These are phyloP conservation scores for Raffaelea arxii DNA, from an alignment of 2,329 filamentous ascomycete genomes.

Conservation along the genomic window DNA sequence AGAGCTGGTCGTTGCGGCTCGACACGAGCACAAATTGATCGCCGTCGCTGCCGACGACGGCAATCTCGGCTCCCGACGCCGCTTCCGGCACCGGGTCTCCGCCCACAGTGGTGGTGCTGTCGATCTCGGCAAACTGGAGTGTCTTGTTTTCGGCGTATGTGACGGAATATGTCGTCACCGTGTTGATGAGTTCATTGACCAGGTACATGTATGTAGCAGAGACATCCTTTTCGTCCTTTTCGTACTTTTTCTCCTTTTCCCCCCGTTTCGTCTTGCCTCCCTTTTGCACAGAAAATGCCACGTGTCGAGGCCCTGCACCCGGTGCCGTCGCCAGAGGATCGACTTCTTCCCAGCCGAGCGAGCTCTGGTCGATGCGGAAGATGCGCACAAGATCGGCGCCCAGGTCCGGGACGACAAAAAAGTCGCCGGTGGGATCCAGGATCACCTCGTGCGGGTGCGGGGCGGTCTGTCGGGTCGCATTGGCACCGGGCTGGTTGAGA, in stretches of 20 bases:
- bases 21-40: constrained; percentile 56
- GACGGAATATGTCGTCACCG: constrained; percentile 46
- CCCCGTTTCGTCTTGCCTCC: constrained; percentile 22
- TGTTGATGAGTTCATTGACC: constrained; percentile 50
- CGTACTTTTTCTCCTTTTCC: too few relatives aligned
- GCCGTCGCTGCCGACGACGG: constrained; percentile 26
- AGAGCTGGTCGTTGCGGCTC: constrained; percentile 54
- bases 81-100: constrained; percentile 29
- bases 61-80: constrained; percentile 44
- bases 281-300: constrained; percentile 40
- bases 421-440: constrained; percentile 55
- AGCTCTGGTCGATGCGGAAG: constrained; percentile 41
- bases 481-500: constrained; percentile 26
- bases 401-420: constrained; percentile 55
- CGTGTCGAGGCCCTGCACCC: constrained; percentile 57
- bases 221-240: too few relatives aligned
- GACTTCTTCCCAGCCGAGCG: constrained; percentile 29
- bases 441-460: constrained; percentile 57
- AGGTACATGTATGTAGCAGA: constrained; percentile 53
- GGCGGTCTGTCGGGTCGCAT: constrained; percentile 40
- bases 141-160: constrained; percentile 33
- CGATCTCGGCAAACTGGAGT: constrained; percentile 36
- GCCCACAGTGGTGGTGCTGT: constrained; percentile 38
- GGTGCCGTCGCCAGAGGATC: constrained; percentile 30
- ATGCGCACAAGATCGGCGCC: constrained; percentile 52